Base-by-base conservation (phyloP, 2,329 filamentous ascomycete species). In the Capronia americana region DNA sequence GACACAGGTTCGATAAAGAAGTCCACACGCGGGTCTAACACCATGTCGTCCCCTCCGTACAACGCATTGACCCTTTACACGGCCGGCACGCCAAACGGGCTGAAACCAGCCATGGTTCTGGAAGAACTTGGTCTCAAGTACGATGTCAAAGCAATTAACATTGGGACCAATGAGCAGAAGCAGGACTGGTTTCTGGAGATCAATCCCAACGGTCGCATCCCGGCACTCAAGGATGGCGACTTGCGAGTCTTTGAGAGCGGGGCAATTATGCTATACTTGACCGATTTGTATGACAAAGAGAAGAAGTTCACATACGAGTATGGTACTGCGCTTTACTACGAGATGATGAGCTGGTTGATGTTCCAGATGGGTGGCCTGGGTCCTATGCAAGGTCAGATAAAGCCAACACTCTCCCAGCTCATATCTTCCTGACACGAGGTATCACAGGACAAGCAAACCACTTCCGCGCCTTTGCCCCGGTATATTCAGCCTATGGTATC, bases 201-300 rank as follows among this genome's bases (percentile, higher is more conserved):
- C 64, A 83, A 82, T 64, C 81, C 81, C n/a, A 83, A 83, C 69
- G 82, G 81, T 34, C 79, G 81, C 44, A 82, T 83, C 61, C 81
- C 81, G 20, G 81, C 80, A 20, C 75, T 83, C 51, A 74, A 77
- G 34, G 81, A 83, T 70, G 74, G 75, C 46, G 66, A 72, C 0
- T 69, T 78, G 71, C 74, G 77, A 1, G 74, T 83, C 41, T 83
- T 83, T 68, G 81, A 83, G 67, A 79, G 78, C 55, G 80, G 79
- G 6, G 75, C 79, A 1, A 79, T 84, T 55, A 77, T 83, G 76
- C 74, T 80, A 26, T 84, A 84, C 63, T 74, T 84, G 11, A 74
- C 72, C 46, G 76, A 80, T 26, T 77, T 77, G 51, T 84, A 83
- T 65, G 81, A 84, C 68, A 69, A 73, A 71, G 74, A 78, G 11